Evolutionary conservation across 169 alveolate species (phyloP), one percentile per base, ranked within the genome.

Genomic region (Neospora caninum): DNA sequence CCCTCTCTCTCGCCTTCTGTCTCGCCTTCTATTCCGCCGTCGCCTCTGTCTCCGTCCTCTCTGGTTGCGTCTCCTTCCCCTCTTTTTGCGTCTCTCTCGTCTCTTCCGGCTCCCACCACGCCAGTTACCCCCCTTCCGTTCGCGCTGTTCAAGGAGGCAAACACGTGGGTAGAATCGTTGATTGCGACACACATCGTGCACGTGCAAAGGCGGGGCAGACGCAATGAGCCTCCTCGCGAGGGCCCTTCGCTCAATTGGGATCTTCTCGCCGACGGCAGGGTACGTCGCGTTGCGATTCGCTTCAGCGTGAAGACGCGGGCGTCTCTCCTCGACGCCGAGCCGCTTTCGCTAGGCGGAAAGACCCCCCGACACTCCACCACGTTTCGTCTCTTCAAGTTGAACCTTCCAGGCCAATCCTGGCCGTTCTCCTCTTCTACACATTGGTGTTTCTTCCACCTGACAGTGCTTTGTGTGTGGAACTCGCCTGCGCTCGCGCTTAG

Each of bases 201-300:
- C 0, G 7, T 31, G 2, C 89, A 82, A 6, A 38, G 38, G 41
- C 89, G 89, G 4, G 64, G 89, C 36, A 0, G 38, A 49, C 38
- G 54, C 53, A 82, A 82, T 31, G 69, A 43, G 64, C 89, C 89
- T 18, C 89, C 89, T 13, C 53, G 89, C 20, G 69, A 22, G 20
- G 69, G 69, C 41, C 89, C 89, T 1, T 39, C 89, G 18, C n/a
- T 27, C 89, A 42, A 39, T 38, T 82, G 89, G 89, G 89, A 82
- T 38, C 38, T 82, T 6, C 89, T 82, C 13, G 89, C 53, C 6
- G 89, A 82, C 38, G 89, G 89, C 31, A 7, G 89, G 67, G 89
- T 82, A 82, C 20, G 69, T 49, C 58, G 4, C 22, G 22, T 49
- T 49, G 4, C n/a, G n/a, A n/a, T n/a, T n/a, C n/a, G n/a, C n/a